These are phyloP conservation scores for Pichia sp. DNA, from an alignment of 1,139 yeast species.

Conservation along the genomic window DNA sequence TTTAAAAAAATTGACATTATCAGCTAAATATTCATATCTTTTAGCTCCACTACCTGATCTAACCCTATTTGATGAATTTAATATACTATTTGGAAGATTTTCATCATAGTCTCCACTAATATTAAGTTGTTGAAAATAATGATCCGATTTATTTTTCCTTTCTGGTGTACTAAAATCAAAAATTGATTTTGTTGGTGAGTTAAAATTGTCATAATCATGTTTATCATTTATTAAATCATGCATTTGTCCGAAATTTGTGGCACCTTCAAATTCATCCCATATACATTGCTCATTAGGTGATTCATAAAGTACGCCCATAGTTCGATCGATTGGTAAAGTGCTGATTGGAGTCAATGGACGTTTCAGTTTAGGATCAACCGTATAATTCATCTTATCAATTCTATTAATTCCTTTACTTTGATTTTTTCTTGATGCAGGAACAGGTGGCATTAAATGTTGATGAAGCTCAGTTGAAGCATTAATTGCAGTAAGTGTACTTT, in stretches of 20 bases:
- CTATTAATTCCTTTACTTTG: conserved; percentile 8
- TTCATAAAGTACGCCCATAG: conserved; percentile 19
- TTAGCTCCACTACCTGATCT: conserved; percentile 19
- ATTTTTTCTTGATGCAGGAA: conserved; percentile 11
- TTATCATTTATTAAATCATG: background rate
- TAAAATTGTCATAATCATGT: background rate
- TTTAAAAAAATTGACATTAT: conserved; percentile 15
- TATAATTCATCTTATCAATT: conserved; percentile 12
- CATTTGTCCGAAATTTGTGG: conserved; percentile 3
- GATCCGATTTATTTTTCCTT: background rate
- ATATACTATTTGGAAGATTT: background rate
- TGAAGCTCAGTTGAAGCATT: conserved; percentile 2
- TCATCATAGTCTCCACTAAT: conserved; percentile 1
- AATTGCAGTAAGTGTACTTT: conserved; percentile 13
- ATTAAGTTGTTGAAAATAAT: background rate
- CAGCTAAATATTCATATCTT: conserved; percentile 17
- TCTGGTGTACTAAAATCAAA: conserved; percentile 1
- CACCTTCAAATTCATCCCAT: conserved; percentile 16
- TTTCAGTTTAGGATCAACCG: conserved; percentile 5
- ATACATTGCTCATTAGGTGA: conserved; percentile 15
- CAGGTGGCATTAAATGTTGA: conserved; percentile 3
- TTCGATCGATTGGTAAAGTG: conserved; percentile 13
- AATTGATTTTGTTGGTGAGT: conserved; percentile 4
- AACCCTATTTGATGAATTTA: conserved; percentile 8
- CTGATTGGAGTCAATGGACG: conserved; percentile 7